These are phyloP conservation scores for Urtica urens DNA, from an alignment of 306 rosid genomes.

Conservation along the genomic window DNA sequence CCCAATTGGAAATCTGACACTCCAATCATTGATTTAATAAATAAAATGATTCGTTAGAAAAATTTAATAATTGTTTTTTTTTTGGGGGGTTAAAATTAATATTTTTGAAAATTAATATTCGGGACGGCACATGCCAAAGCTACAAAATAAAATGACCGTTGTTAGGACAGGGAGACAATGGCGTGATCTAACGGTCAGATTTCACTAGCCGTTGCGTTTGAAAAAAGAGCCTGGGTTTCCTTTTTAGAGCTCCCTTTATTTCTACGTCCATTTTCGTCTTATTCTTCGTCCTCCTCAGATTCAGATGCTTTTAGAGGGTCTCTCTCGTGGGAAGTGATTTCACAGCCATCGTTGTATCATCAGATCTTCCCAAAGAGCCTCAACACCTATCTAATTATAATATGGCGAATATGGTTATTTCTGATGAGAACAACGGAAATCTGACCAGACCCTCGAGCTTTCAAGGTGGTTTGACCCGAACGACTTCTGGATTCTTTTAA, in stretches of 20 bases:
- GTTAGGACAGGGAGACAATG: slow-evolving; percentile 25
- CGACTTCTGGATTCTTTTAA: no score
- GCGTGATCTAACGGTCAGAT: slow-evolving; percentile 65
- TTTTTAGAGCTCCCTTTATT: slow-evolving; percentile 1
- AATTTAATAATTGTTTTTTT: neutral
- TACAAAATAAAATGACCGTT: slow-evolving; percentile 46
- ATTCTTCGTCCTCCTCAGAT: neutral
- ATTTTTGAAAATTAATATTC: slow-evolving; percentile 31
- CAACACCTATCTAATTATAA: no score
- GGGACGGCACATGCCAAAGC: slow-evolving; percentile 34
- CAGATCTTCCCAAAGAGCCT: no score
- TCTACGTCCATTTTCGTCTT: neutral
- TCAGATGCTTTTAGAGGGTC: slow-evolving; percentile 7
- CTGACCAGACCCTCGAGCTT: slow-evolving; percentile 38
- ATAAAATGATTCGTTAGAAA: neutral
- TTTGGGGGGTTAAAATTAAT: neutral
- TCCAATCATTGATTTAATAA: slow-evolving; percentile 16
- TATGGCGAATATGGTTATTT: no score
- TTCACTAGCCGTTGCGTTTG: slow-evolving; percentile 88
- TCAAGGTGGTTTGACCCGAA: slow-evolving; percentile 44
- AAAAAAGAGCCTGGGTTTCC: slow-evolving; percentile 19
- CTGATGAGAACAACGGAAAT: slow-evolving; percentile 44
- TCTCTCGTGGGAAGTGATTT: no score
- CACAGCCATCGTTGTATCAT: no score
- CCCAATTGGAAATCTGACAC: neutral